Base-by-base conservation (phyloP, 2,329 filamentous ascomycete genomes). In the Neopestalotiopsis clavispora region DNA sequence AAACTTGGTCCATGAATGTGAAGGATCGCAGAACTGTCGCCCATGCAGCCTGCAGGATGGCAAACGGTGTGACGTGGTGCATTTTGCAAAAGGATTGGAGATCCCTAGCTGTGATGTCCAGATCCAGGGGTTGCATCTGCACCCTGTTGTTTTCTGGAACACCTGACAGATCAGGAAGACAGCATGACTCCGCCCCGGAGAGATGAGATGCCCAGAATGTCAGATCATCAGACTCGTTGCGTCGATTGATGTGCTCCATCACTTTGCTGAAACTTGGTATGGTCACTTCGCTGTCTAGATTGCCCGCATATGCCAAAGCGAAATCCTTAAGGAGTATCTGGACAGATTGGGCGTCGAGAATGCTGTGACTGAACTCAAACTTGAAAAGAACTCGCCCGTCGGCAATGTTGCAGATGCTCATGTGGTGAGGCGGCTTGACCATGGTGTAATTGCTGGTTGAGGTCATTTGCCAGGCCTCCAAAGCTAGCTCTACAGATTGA, bases 321-420 rank as follows among this genome's bases (percentile, higher is more conserved):
- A 69, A 30, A n/a, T 69, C 68, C 17, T n/a, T 67, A 38, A 69
- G 45, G 4, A 69, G 34, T 3, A 69, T 30, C 10, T 67, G 64
- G 12, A 32, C 56, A n/a, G 68, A 69, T 4, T 62, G n/a, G 3
- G 63, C 67, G 58, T 69, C 67, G 3, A 69, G 63, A 4, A 69
- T 66, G 20, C 57, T 57, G 28, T 69, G 67, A 17, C 67, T 69
- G 56, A 69, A 66, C 57, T 69, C 64, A 13, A 69, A 66, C n/a
- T 42, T 45, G 20, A 66, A 42, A 6, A 66, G 63, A 4, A 66
- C 58, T 14, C 63, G 63, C 3, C 67, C 67, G 4, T 58, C 64
- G 23, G 42, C 38, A 13, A 58, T 69, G 20, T 57, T 59, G 45
- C 64, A 69, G 30, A 69, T 69, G 42, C 40, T 69, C 38, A 66